Evolutionary conservation across 2,329 filamentous ascomycete species (phyloP).

Genomic region (Colletotrichum musicola): DNA sequence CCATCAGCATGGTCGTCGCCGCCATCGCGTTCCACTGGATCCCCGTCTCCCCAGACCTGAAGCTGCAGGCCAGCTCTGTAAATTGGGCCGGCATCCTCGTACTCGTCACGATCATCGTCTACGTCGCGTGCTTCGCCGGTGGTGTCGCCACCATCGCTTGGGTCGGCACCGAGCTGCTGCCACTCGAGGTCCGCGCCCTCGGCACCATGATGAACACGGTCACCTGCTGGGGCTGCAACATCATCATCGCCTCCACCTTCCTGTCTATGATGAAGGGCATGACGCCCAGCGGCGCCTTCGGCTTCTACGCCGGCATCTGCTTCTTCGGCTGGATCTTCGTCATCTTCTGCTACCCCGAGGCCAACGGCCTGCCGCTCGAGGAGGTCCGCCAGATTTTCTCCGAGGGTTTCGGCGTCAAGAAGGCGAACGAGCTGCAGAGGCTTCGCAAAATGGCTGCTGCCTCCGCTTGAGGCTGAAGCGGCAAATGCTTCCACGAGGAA

Average conservation of each 20-base stretch:
- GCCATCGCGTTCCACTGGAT: conserved; percentile 60
- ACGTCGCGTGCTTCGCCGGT: conserved; percentile 59
- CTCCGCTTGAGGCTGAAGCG: not conserved
- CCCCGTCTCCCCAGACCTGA: conserved; percentile 57
- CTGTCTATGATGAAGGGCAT: conserved; percentile 61
- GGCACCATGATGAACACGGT: conserved; percentile 63
- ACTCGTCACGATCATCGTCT: conserved; percentile 58
- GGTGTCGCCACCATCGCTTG: conserved; percentile 62
- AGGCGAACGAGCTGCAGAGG: conserved; percentile 54
- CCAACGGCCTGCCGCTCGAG: conserved; percentile 67
- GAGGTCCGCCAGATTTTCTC: conserved; percentile 65
- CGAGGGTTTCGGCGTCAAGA: conserved; percentile 59
- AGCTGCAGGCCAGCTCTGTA: conserved; percentile 50
- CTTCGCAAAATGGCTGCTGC: conserved; percentile 42
- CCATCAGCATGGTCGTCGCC: conserved; percentile 58
- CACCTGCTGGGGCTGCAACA: conserved; percentile 61
- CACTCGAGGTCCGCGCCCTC: conserved; percentile 60
- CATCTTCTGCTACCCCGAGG: conserved; percentile 65
- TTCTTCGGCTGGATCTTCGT: conserved; percentile 60
- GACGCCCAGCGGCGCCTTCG: conserved; percentile 64
- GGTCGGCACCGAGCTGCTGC: conserved; percentile 61
- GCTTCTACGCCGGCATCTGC: conserved; percentile 65
- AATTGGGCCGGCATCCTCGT: conserved; percentile 51
- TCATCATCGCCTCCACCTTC: conserved; percentile 64
- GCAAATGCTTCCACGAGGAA: not conserved